A percentile compares a stretch with the other conserved stretches of the same genome.
Evolutionary conservation across 345 rosid species (phyloP).

Genomic region (Theobroma cacao): DNA sequence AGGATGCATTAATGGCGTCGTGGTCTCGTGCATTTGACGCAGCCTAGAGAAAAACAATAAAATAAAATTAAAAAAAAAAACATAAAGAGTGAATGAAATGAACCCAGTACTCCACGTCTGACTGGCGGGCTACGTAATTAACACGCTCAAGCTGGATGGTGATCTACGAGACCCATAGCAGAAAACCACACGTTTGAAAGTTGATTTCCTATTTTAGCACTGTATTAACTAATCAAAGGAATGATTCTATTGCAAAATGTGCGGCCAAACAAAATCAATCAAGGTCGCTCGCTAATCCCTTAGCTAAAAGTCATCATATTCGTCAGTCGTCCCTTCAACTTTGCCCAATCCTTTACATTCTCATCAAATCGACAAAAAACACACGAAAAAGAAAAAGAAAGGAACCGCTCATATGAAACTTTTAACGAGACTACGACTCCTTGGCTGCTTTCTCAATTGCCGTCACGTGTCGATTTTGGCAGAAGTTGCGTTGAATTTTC

Average conservation of each 20-base stretch:
- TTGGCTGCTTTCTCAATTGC: too few species aligned
- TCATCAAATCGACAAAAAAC: not conserved
- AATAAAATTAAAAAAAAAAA: not conserved
- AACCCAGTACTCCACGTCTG: too few species aligned
- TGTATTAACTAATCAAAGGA: not conserved
- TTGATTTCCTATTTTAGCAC: not conserved
- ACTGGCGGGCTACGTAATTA: not conserved
- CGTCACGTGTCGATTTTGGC: not conserved
- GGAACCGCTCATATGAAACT: too few species aligned
- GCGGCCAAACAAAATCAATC: not conserved
- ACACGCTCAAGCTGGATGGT: not conserved
- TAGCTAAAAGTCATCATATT: not conserved
- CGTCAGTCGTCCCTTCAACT: not conserved
- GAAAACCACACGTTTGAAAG: not conserved
- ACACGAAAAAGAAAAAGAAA: too few species aligned
- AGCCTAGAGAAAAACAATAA: too few species aligned
- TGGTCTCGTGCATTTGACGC: not conserved
- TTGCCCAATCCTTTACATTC: not conserved
- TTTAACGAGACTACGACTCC: too few species aligned
- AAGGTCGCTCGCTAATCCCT: not conserved
- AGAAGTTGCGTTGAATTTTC: not conserved
- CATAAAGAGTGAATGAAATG: too few species aligned
- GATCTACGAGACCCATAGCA: too few species aligned
- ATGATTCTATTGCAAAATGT: not conserved
- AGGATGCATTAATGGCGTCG: not conserved